Evolutionary conservation across 164 flowering plant genomes (phyloP), one percentile per base, ranked within the genome.

Genomic region (Tinospora cordifolia): DNA sequence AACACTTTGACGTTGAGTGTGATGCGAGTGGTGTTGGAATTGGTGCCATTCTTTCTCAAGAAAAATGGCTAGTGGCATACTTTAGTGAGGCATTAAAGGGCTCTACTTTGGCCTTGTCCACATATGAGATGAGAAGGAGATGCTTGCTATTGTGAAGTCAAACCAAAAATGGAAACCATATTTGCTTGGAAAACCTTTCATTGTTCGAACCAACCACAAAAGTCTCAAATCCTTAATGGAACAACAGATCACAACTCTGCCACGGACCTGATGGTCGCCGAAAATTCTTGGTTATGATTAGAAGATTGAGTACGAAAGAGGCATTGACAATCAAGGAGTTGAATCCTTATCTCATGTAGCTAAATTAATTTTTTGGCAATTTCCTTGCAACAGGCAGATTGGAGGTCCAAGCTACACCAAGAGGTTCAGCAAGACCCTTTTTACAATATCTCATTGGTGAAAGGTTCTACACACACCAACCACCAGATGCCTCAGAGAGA

Each of bases 221-320:
- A 75, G 78, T 60, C 54, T 75, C 6, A 75, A 75, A 17, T 59
- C 25, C 24, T 36, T 71, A 11, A n/a, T 66, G 22, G 75, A 72
- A 15, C 65, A 63, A 6, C 51, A 40, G 40, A 65, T 68, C 36
- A 69, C 69, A 6, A 72, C 59, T 2, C 71, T 39, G 1, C 40
- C 57, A 3, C 65, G 57, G 15, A 17, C 51, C 14, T 8, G 44
- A 8, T 72, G 65, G 71, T 34, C 46, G 1, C 30, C 69, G 0
- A 66, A 66, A 19, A 8, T 66, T 3, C 17, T 66, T 26, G 54
- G 67, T 2, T 71, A 71, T 49, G 41, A 63, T 36, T 71, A 41
- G 39, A 40, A 3, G 1, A 67, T 67, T 25, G 44, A 68, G 22
- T 67, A 73, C 13, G 62, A 73, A 19, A 24, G n/a, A 1, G 71